phyloP scores from a whole-genome alignment of 1,284 basidiomycete genomes.

The Limonomyces culmigenus region DNA sequence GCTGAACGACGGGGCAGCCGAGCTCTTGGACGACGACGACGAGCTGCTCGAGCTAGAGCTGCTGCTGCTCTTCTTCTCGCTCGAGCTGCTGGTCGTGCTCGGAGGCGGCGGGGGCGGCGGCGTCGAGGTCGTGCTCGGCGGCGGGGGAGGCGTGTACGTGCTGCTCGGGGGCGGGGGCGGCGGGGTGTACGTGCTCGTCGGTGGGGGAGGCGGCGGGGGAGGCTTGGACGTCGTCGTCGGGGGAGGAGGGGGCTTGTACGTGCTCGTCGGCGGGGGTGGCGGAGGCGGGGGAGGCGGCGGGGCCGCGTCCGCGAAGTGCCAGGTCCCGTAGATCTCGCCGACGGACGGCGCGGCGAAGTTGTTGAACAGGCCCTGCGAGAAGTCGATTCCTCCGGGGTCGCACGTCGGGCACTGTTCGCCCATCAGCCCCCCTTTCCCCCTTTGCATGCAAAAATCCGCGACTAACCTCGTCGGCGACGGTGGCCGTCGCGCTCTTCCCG shows the following conservation, averaged over 20 bases:
- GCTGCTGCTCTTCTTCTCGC: slow-evolving; percentile 9
- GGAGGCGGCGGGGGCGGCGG: slow-evolving; percentile 5
- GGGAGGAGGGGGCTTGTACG: slow-evolving; percentile 3
- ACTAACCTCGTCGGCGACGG: slow-evolving; percentile 24
- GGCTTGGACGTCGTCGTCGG: slow-evolving; percentile 10
- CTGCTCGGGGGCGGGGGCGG: slow-evolving; percentile 13
- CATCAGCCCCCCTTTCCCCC: neutral
- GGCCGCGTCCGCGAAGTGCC: slow-evolving; percentile 22
- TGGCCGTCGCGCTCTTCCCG: slow-evolving; percentile 24
- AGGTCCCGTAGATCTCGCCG: slow-evolving; percentile 43
- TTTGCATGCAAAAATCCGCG: neutral
- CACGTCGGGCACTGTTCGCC: slow-evolving; percentile 50
- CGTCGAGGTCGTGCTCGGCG: slow-evolving; percentile 7
- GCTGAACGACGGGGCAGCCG: neutral
- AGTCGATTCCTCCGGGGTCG: slow-evolving; percentile 58
- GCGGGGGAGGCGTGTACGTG: slow-evolving; percentile 10
- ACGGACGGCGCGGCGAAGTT: slow-evolving; percentile 28
- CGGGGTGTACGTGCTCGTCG: slow-evolving; percentile 9
- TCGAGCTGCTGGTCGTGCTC: slow-evolving; percentile 1
- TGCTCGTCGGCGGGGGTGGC: slow-evolving; percentile 1
- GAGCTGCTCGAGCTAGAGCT: slow-evolving; percentile 4
- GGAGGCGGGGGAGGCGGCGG: slow-evolving; percentile 2
- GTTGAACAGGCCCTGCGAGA: slow-evolving; percentile 58
- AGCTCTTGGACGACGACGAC: neutral
- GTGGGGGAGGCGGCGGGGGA: too few relatives aligned